A percentile compares a stretch with the other conserved stretches of the same genome.
Conservation (phyloP, 345 rosid species). For the Arabis hirsuta region DNA sequence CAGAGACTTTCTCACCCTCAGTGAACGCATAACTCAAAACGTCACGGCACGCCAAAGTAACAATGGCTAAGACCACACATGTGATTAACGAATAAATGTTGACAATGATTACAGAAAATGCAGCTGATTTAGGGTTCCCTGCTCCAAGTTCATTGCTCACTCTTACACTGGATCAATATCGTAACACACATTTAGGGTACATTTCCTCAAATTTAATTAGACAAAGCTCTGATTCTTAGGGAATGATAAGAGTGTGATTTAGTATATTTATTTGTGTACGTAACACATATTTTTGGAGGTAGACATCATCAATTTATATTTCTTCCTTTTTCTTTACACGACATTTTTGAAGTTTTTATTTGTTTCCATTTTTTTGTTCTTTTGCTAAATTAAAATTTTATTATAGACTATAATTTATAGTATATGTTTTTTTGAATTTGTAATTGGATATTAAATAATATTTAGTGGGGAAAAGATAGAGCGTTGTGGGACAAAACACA, state of each 20-base stretch:
- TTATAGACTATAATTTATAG: no score
- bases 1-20: slow-evolving; percentile 59
- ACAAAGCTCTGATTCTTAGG: background rate
- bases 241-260: background rate
- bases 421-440: no score
- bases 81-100: slow-evolving; percentile 52
- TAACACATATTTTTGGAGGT: no score
- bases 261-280: background rate
- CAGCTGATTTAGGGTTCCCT: slow-evolving; percentile 67
- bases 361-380: no score
- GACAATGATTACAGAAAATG: slow-evolving; percentile 63
- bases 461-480: no score
- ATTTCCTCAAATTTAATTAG: background rate
- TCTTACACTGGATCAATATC: slow-evolving; percentile 57
- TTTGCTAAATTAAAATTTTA: no score
- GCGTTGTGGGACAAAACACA: slow-evolving; percentile 5
- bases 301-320: no score
- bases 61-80: slow-evolving; percentile 46
- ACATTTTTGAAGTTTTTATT: no score
- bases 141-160: slow-evolving; percentile 88
- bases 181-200: background rate
- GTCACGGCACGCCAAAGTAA: slow-evolving; percentile 47
- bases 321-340: no score
- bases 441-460: no score
- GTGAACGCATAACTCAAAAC: slow-evolving; percentile 70